Evolutionary conservation across 192 early-diverging fungal genomes (phyloP).

Genomic region (Martensiomyces pterosporus): DNA sequence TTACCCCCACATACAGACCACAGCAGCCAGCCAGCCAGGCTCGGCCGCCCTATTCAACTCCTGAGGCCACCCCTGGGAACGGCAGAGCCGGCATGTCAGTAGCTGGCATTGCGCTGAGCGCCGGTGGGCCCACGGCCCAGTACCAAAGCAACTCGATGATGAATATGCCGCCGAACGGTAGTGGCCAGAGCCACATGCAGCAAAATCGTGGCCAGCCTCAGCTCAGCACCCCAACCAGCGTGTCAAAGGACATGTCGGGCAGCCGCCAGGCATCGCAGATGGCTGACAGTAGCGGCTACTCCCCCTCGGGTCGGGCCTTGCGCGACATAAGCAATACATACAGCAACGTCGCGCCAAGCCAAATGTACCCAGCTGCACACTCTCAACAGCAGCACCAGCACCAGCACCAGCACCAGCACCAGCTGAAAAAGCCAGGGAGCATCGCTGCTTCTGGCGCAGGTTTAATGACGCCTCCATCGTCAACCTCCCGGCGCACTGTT

Average conservation of each 20-base stretch:
- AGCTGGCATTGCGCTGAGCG: not conserved
- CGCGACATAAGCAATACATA: not conserved
- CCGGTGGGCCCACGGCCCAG: not conserved
- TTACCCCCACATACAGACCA: too few relatives aligned
- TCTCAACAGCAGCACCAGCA: too few relatives aligned
- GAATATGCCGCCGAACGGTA: not conserved
- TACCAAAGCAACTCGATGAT: not conserved
- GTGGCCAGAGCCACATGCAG: too few relatives aligned
- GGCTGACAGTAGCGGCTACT: not conserved
- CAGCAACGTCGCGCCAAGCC: not conserved
- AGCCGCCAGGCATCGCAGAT: not conserved
- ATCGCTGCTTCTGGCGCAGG: not conserved
- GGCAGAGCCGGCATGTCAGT: not conserved
- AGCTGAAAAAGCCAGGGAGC: not conserved
- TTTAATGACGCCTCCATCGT: not conserved
- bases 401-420: conserved; percentile 6
- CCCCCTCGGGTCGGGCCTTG: not conserved
- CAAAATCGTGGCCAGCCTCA: too few relatives aligned
- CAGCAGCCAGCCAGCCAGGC: too few relatives aligned
- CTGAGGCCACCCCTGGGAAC: not conserved
- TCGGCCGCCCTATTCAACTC: too few relatives aligned
- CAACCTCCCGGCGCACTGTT: not conserved
- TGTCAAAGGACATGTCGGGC: too few relatives aligned
- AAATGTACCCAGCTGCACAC: too few relatives aligned
- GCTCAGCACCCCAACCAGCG: too few relatives aligned